Evolutionary conservation across 176 grass and related monocot genomes (phyloP).

Genomic region (Cenchrus purpureus): DNA sequence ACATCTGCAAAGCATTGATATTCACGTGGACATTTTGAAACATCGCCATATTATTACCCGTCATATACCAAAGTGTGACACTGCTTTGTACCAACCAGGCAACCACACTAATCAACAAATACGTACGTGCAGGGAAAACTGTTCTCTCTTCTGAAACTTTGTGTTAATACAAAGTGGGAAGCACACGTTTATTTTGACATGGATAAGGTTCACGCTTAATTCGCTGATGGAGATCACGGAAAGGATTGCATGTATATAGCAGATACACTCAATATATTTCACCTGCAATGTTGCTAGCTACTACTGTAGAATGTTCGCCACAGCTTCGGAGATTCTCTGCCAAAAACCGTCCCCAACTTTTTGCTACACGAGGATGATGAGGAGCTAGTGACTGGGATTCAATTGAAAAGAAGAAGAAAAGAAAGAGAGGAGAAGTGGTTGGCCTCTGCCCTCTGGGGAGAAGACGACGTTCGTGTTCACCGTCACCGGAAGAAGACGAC

Average conservation of each 20-base stretch:
- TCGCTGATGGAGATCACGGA: not conserved
- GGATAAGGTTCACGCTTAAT: not conserved
- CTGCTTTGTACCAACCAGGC: not conserved
- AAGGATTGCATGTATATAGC: not conserved
- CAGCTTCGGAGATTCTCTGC: slow-evolving; percentile 23
- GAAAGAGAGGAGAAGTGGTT: not conserved
- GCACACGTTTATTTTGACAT: not conserved
- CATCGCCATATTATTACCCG: no score
- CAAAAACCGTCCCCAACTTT: slow-evolving; percentile 29
- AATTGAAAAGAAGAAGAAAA: not conserved
- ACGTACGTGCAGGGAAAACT: not conserved
- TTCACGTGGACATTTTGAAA: no score
- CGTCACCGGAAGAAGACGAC: slow-evolving; percentile 32
- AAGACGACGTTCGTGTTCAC: slow-evolving; percentile 7
- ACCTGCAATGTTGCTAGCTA: not conserved
- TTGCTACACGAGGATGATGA: not conserved
- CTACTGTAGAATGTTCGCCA: slow-evolving; percentile 25
- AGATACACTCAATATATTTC: slow-evolving; percentile 33
- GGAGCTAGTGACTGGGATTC: slow-evolving; percentile 16
- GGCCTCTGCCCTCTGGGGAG: not conserved
- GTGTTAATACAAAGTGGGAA: not conserved
- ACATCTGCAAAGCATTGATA: not conserved
- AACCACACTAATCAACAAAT: not conserved
- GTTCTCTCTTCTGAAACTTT: not conserved
- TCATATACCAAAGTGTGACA: no score